phyloP scores from a whole-genome alignment of 352 stramenopile genomes.

The Phytophthora sp. region DNA sequence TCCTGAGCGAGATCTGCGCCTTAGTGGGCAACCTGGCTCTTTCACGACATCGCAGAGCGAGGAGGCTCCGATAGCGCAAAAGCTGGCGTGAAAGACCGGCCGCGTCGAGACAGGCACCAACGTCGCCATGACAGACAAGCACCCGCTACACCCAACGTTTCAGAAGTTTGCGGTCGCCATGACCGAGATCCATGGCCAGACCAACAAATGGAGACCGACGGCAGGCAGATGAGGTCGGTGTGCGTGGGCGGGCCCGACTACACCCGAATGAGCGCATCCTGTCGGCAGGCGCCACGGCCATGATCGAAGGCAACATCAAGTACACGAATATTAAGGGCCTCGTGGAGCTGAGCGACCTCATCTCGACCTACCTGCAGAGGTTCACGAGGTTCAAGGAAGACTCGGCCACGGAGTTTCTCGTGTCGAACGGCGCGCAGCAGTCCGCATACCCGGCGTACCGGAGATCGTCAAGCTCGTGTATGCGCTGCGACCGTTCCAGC shows the following conservation, averaged over 20 bases:
- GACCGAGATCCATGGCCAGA: slow-evolving; percentile 94
- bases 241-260: slow-evolving; percentile 98
- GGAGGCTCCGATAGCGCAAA: slow-evolving; percentile 11
- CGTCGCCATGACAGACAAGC: slow-evolving; percentile 60
- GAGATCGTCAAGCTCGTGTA: slow-evolving; percentile 94
- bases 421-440: slow-evolving; percentile 97
- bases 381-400: slow-evolving; percentile 92
- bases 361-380: slow-evolving; percentile 88
- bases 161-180: slow-evolving; percentile 86
- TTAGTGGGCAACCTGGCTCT: slow-evolving; percentile 87
- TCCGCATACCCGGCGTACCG: slow-evolving; percentile 91
- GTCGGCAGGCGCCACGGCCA: slow-evolving; percentile 77
- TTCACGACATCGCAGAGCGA: slow-evolving; percentile 58
- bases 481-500: slow-evolving; percentile 87
- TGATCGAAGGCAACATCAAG: slow-evolving; percentile 84
- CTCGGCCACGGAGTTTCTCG: slow-evolving; percentile 90
- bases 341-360: slow-evolving; percentile 83
- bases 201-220: slow-evolving; percentile 96
- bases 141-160: slow-evolving; percentile 83
- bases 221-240: slow-evolving; percentile 90
- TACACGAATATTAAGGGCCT: slow-evolving; percentile 96
- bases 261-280: slow-evolving; percentile 87
- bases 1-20: slow-evolving; percentile 81
- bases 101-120: slow-evolving; percentile 28
- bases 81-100: slow-evolving; percentile 24